These are phyloP conservation scores for Corchorus capsularis DNA, from an alignment of 345 rosid species.

Conservation along the genomic window DNA sequence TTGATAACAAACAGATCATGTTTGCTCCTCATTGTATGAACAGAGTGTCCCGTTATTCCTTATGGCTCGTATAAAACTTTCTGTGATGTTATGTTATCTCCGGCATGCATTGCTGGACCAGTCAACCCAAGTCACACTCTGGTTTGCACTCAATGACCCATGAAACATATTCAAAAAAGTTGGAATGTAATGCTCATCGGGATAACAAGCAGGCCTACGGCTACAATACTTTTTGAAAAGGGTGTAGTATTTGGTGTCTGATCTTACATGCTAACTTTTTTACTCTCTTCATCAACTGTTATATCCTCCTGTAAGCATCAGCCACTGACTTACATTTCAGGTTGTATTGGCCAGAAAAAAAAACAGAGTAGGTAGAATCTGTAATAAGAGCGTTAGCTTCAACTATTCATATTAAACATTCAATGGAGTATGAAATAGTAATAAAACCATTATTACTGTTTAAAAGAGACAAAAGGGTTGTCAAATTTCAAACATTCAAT, in stretches of 20 bases:
- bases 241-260: constrained; percentile 68
- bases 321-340: too few species aligned
- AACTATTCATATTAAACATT: too few species aligned
- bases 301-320: too few species aligned
- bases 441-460: too few species aligned
- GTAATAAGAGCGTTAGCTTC: too few species aligned
- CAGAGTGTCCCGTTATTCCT: constrained; percentile 67
- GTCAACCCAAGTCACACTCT: constrained; percentile 86
- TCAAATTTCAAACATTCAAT: too few species aligned
- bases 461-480: too few species aligned
- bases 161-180: constrained; percentile 84
- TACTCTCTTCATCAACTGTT: too few species aligned
- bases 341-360: too few species aligned
- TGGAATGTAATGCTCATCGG: constrained; percentile 91
- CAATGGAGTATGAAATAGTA: too few species aligned
- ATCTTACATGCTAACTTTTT: too few species aligned
- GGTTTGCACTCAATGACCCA: constrained; percentile 64
- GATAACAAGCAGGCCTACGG: constrained; percentile 93
- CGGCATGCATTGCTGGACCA: constrained; percentile 79
- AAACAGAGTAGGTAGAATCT: too few species aligned
- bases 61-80: constrained; percentile 59
- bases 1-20: constrained; percentile 70
- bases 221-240: constrained; percentile 73
- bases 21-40: constrained; percentile 61
- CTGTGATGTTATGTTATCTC: constrained; percentile 59